phyloP scores from a whole-genome alignment of 73 alveolate species.

The Uronychia setigera region DNA sequence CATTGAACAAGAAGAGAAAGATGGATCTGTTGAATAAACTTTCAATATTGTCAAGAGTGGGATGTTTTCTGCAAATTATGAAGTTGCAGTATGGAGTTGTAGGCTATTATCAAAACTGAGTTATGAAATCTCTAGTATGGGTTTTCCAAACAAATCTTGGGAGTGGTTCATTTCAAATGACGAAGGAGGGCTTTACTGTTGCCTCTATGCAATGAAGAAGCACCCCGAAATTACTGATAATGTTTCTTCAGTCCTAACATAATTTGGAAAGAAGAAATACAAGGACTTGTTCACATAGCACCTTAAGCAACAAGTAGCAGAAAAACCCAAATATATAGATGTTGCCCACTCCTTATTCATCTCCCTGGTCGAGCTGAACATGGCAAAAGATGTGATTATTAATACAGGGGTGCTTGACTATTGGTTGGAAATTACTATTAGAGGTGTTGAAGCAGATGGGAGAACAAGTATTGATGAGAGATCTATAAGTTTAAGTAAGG shows the following conservation, averaged over 20 bases:
- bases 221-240: conserved; percentile 19
- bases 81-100: conserved; percentile 62
- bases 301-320: conserved; percentile 6
- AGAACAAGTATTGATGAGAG: conserved; percentile 28
- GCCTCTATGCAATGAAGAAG: conserved; percentile 20
- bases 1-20: conserved; percentile 61
- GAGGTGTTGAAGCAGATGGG: conserved; percentile 47
- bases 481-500: conserved; percentile 18
- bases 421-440: conserved; percentile 24
- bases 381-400: conserved; percentile 8
- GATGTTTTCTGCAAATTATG: conserved; percentile 55
- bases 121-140: conserved; percentile 45
- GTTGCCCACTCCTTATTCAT: not conserved
- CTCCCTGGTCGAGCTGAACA: not conserved
- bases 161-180: conserved; percentile 23
- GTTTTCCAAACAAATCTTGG: not conserved
- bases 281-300: conserved; percentile 41
- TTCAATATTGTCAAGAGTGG: conserved; percentile 79
- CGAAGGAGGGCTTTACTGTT: conserved; percentile 49
- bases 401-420: conserved; percentile 41
- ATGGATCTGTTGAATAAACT: conserved; percentile 18
- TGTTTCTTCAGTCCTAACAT: not conserved
- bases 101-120: conserved; percentile 61
- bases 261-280: conserved; percentile 36
- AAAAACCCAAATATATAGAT: not conserved